Evolutionary conservation across 1,139 yeast species (phyloP), one percentile per base, ranked within the genome.

Genomic region (Lodderomyces pseudojiufengensis): DNA sequence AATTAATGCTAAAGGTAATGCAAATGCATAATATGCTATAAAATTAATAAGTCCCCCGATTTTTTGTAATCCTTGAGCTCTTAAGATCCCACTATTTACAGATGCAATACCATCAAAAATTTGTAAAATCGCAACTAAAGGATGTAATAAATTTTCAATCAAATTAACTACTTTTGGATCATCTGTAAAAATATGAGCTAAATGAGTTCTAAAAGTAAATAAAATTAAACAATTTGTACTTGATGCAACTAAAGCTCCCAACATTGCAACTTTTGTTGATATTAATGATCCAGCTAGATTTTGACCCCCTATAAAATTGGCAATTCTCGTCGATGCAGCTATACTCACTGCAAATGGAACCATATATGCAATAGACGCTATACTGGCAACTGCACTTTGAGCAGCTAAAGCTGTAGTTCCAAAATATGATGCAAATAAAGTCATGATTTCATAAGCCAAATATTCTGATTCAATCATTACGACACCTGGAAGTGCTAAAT

Each of bases 261-360:
- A 43, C 20, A 86, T 61, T 1, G 90, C 90, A 4, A 84, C 73
- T 39, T 67, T 60, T 1, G 88, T 74, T 2, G 95, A 80, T 3
- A 73, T 62, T 41, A 76, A 71, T 2, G 95, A 95, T 0, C 63
- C 59, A 20, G 62, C 63, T 3, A 78, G 61, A 48, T 85, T 79
- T 34, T 74, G 79, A 0, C 92, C 94, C 4, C 97, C 97, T 38
- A 88, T 76, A 49, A 83, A 86, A 54, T 83, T 86, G 29, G 96
- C 95, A 33, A 87, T 81, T 59, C 97, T 70, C 0, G 95, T 87
- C 1, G 95, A 81, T 0, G 90, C 72, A 0, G 95, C 95, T 33
- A 87, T 87, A 28, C 95, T 82, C 4, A 86, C 77, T 0, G 96
- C 92, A 66, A 88, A 88, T 10, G 96, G 95, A 10, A 85, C 71